phyloP scores from a whole-genome alignment of 2,329 filamentous ascomycete genomes.

The Monilinia fructicola region DNA sequence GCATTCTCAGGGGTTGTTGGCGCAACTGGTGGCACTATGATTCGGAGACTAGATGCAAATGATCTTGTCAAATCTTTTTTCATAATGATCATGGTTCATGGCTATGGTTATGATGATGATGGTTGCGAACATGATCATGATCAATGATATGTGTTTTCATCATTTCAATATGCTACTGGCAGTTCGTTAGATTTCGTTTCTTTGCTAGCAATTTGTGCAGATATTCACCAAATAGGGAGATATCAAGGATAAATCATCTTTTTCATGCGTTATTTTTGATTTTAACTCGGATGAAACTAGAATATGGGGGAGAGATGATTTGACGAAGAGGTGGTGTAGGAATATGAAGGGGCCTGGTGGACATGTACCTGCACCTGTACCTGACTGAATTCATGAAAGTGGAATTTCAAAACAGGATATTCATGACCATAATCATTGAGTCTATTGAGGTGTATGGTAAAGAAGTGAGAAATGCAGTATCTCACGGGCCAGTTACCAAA shows the following conservation, averaged over 20 bases:
- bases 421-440: conserved; percentile 17
- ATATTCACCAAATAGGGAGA: background rate
- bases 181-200: background rate
- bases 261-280: background rate
- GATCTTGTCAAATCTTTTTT: background rate
- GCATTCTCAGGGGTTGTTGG: conserved; percentile 10
- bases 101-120: background rate
- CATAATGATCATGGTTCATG: background rate
- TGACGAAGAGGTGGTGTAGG: background rate
- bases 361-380: background rate
- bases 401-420: background rate
- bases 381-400: background rate
- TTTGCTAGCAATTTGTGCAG: background rate
- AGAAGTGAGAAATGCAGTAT: conserved; percentile 14
- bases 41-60: background rate
- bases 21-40: background rate
- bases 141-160: background rate
- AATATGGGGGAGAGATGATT: background rate
- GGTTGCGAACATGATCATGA: background rate
- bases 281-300: conserved; percentile 6
- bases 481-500: conserved; percentile 18
- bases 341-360: background rate
- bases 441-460: background rate
- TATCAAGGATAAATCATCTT: background rate
- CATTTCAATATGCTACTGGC: background rate